phyloP scores from a whole-genome alignment of 306 rosid species.

The Sindora glabra region DNA sequence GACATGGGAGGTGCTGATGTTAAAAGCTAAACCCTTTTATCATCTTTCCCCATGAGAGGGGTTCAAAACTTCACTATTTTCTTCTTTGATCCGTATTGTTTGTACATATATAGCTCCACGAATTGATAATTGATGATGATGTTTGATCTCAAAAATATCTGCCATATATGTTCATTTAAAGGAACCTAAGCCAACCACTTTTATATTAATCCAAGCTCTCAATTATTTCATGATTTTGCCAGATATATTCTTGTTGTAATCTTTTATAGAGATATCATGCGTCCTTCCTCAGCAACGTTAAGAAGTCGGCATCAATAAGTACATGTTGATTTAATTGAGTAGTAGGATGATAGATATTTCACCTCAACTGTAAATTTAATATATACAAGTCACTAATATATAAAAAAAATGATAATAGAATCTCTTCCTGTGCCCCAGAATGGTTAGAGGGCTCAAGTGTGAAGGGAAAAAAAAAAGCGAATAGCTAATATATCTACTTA shows the following conservation, averaged over 20 bases:
- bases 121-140: constrained; percentile 18
- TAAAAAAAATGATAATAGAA: too few species aligned
- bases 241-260: not conserved
- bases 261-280: too few species aligned
- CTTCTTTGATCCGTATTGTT: not conserved
- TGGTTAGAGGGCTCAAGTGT: too few species aligned
- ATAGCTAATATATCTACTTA: too few species aligned
- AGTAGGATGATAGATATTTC: not conserved
- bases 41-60: not conserved
- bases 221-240: constrained; percentile 3
- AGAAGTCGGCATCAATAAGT: not conserved
- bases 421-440: too few species aligned
- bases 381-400: too few species aligned
- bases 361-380: too few species aligned
- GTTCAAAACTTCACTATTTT: not conserved
- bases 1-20: constrained; percentile 63
- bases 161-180: constrained; percentile 10
- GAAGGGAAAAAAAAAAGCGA: too few species aligned
- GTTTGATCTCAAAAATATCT: constrained; percentile 10
- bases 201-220: constrained; percentile 4
- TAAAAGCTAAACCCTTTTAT: not conserved
- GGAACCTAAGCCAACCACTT: constrained; percentile 22
- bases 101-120: too few species aligned
- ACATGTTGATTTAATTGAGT: not conserved
- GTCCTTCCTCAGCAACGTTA: too few species aligned